phyloP scores from a whole-genome alignment of 2,329 filamentous ascomycete genomes.

The Delphinella strobiligena region DNA sequence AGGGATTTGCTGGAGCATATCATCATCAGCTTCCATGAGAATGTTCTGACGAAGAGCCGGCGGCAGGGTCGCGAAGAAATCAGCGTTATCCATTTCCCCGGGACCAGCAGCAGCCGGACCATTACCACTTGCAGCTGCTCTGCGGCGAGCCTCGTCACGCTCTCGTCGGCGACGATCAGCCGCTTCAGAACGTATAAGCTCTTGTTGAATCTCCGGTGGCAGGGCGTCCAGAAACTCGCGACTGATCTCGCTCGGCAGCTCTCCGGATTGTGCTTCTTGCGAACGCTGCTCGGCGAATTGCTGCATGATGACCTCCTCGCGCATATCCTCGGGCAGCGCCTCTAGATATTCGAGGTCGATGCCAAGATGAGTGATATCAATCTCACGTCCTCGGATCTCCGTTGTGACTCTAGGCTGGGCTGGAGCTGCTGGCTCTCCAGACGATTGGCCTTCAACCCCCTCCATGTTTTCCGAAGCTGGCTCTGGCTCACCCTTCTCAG shows the following conservation, averaged over 20 bases:
- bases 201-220: constrained; percentile 77
- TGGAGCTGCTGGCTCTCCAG: constrained; percentile 24
- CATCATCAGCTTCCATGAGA: constrained; percentile 82
- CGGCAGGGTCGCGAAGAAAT: constrained; percentile 82
- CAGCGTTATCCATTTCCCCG: constrained; percentile 83
- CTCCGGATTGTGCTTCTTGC: constrained; percentile 61
- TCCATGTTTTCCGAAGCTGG: constrained; percentile 49
- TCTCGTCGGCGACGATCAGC: constrained; percentile 79
- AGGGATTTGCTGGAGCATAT: constrained; percentile 71
- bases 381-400: constrained; percentile 71
- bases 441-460: constrained; percentile 50
- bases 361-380: constrained; percentile 87
- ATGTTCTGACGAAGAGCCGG: constrained; percentile 75
- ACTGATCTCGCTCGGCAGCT: constrained; percentile 66
- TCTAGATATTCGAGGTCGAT: constrained; percentile 93
- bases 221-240: constrained; percentile 89
- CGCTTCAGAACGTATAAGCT: constrained; percentile 83
- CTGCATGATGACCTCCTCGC: constrained; percentile 89
- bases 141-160: constrained; percentile 66
- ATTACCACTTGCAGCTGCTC: constrained; percentile 39
- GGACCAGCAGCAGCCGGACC: constrained; percentile 39
- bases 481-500: constrained; percentile 21
- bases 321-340: constrained; percentile 91
- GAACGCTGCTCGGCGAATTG: constrained; percentile 75
- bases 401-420: constrained; percentile 56